These are phyloP conservation scores for Globisporangium spiculum DNA, from an alignment of 352 stramenopile genomes.

Conservation along the genomic window DNA sequence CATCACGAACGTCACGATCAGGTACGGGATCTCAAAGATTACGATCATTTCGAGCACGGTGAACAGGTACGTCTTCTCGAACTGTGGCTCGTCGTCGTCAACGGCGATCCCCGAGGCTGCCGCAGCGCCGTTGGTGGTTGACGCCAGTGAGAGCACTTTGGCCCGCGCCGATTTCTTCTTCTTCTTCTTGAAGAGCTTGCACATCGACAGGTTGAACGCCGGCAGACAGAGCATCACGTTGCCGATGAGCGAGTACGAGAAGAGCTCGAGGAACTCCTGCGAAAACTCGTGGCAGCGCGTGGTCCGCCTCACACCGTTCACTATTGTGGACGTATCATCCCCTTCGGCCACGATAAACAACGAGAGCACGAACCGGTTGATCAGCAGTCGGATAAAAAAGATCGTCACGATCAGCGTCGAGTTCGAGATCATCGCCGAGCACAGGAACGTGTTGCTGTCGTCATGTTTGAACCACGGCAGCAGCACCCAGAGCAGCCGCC, in stretches of 20 bases:
- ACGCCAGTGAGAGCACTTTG: conserved; percentile 24
- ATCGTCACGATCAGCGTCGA: conserved; percentile 65
- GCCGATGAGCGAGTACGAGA: conserved; percentile 52
- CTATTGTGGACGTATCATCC: conserved; percentile 3
- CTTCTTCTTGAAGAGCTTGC: conserved; percentile 43
- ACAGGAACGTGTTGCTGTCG: conserved; percentile 81
- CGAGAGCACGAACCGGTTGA: conserved; percentile 48
- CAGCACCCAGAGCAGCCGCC: conserved; percentile 42
- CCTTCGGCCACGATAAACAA: conserved; percentile 26
- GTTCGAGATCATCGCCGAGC: conserved; percentile 70
- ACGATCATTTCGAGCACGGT: conserved; percentile 75
- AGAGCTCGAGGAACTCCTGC: conserved; percentile 62
- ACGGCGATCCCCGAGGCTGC: conserved; percentile 32
- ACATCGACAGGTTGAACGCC: conserved; percentile 59
- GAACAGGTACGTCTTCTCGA: conserved; percentile 71
- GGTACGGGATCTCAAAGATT: conserved; percentile 70
- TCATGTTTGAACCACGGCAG: conserved; percentile 63
- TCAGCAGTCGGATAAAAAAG: conserved; percentile 41
- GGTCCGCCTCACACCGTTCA: background rate
- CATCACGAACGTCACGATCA: conserved; percentile 51
- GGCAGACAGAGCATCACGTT: conserved; percentile 72
- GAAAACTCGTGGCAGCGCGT: conserved; percentile 47
- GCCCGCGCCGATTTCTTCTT: conserved; percentile 9
- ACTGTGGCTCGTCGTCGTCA: conserved; percentile 47
- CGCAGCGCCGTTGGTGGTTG: conserved; percentile 25